Evolutionary conservation across 192 early-diverging fungal genomes (phyloP), one percentile per base, ranked within the genome.

Genomic region (Diversispora epigaea): DNA sequence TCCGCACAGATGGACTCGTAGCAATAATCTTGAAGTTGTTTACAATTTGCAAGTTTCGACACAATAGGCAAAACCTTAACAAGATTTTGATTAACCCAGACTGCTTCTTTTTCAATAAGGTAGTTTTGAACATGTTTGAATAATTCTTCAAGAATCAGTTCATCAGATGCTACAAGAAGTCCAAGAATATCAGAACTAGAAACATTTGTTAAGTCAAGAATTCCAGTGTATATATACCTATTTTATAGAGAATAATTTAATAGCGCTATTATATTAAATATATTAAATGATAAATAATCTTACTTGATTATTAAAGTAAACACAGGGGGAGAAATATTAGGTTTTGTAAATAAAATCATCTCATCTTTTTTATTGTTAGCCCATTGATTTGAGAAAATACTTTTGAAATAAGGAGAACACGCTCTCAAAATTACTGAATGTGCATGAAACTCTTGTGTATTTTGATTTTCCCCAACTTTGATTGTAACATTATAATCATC

Each of bases 161-260:
- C 73, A 75, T 75, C 61, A 17, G 61, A 52, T 12, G 73, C 60
- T 3, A 65, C 47, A 4, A 74, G 19, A 10, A 73, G 15, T 61
- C 63, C 43, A 10, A 74, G 50, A 22, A 74, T 63, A 47, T 62
- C 60, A 4, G 72, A 43, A 19, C 10, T 19, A 41, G 32, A 19
- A 32, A n/a, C 9, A 21, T 64, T 32, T n/a, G 40, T 22, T 41
- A 75, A 54, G 3, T 75, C 40, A 63, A 74, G 47, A 39, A 9
- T 45, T 25, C 46, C 62, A 65, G 32, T 65, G 43, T 75, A 75
- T 64, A 64, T 61, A 40, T 47, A 64, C 4, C 73, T 74, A 63
- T 39, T 17, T 14, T 9, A 25, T 68, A 50, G 19, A 3, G n/a
- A n/a, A n/a, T n/a, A 70, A n/a, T n/a, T n/a, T n/a, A n/a, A n/a